Conservation (phyloP, 345 rosid genomes). For the Cochlearia excelsa region DNA sequence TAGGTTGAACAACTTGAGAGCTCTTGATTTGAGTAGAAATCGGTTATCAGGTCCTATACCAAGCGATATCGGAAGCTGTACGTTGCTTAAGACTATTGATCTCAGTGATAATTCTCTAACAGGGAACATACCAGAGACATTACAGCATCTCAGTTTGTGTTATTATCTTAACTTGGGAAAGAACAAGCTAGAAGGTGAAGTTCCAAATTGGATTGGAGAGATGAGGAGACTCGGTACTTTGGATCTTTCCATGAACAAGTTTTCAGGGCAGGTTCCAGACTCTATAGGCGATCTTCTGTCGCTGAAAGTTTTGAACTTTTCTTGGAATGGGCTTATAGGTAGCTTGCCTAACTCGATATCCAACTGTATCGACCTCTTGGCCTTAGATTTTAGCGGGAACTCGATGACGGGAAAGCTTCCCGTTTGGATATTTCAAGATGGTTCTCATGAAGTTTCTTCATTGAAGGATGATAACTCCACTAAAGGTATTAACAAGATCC, state of each 20-base stretch:
- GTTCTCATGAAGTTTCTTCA: constrained; percentile 42
- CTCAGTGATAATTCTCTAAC: constrained; percentile 68
- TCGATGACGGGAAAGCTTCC: constrained; percentile 61
- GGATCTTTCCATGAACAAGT: constrained; percentile 74
- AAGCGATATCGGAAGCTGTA: constrained; percentile 69
- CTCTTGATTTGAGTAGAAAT: constrained; percentile 58
- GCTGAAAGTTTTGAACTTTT: constrained; percentile 59
- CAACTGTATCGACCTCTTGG: constrained; percentile 49
- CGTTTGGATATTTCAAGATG: constrained; percentile 55
- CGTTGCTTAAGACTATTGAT: constrained; percentile 62
- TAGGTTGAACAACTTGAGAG: constrained; percentile 61
- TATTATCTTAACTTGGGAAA: constrained; percentile 52
- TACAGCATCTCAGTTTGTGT: constrained; percentile 73
- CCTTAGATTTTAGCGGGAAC: constrained; percentile 71
- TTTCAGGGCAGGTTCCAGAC: constrained; percentile 59
- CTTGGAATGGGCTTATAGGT: constrained; percentile 59
- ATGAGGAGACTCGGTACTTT: constrained; percentile 63
- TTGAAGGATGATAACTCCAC: constrained; percentile 37
- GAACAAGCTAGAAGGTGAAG: constrained; percentile 55
- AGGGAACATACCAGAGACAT: constrained; percentile 57
- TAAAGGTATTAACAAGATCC: constrained; percentile 45
- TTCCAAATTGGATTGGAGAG: constrained; percentile 78
- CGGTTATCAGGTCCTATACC: constrained; percentile 59
- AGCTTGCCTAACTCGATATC: constrained; percentile 55
- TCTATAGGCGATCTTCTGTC: constrained; percentile 60